These are phyloP conservation scores for Brettanomyces naardenensis DNA, from an alignment of 805 yeast species.

Conservation along the genomic window DNA sequence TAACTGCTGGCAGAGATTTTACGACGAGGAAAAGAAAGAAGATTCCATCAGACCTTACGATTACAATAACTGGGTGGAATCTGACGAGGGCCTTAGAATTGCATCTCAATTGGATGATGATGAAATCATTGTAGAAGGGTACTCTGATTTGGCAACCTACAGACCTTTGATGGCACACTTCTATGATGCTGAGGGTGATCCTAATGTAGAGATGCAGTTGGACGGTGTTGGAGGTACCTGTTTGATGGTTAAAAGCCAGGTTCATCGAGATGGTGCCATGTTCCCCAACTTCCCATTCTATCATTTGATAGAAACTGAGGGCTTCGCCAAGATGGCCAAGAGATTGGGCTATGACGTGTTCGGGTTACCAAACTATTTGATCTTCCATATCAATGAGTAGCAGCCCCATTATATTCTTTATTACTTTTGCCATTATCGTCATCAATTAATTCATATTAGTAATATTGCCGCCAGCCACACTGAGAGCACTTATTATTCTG, in stretches of 20 bases:
- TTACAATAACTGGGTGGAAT: constrained; percentile 91
- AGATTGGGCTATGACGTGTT: constrained; percentile 83
- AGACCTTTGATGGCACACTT: constrained; percentile 91
- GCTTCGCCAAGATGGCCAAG: constrained; percentile 97
- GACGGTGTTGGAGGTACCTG: constrained; percentile 99
- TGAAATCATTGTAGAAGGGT: constrained; percentile 93
- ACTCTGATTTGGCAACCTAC: constrained; percentile 86
- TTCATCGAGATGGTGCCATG: constrained; percentile 99
- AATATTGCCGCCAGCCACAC: too few relatives aligned
- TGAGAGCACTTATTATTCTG: too few relatives aligned
- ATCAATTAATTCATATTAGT: too few relatives aligned
- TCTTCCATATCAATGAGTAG: constrained; percentile 81
- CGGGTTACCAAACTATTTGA: constrained; percentile 93
- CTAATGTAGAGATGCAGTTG: constrained; percentile 63
- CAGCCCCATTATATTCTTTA: too few relatives aligned
- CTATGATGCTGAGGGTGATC: constrained; percentile 59
- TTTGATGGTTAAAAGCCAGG: constrained; percentile 91
- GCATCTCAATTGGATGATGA: constrained; percentile 74
- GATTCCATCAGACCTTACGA: constrained; percentile 79
- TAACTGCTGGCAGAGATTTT: constrained; percentile 83
- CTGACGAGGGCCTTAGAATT: constrained; percentile 68
- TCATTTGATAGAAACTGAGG: constrained; percentile 95
- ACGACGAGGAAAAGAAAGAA: constrained; percentile 46
- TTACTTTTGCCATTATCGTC: too few relatives aligned
- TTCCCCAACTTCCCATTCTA: constrained; percentile 98